A percentile compares a stretch with the other conserved stretches of the same genome.
These are phyloP conservation scores for Herpetomonas samuelpessoai DNA, from an alignment of 208 protist species.

Conservation along the genomic window DNA sequence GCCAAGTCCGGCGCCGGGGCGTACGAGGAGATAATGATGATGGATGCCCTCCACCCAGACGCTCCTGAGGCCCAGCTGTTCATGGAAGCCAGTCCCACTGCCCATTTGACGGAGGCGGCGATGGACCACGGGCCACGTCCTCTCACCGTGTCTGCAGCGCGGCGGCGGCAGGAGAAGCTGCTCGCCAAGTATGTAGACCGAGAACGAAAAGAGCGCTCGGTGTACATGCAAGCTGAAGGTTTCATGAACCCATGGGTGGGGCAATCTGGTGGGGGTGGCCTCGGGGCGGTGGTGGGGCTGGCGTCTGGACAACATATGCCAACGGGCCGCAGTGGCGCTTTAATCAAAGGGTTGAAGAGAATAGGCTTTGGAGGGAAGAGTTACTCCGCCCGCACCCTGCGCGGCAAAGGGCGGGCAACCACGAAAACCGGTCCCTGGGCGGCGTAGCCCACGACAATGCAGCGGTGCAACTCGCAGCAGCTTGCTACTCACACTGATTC, in stretches of 20 bases:
- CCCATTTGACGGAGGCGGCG: constrained; percentile 37
- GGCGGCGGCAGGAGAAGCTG: constrained; percentile 41
- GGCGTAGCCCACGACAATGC: constrained; percentile 22
- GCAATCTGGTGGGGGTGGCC: constrained; percentile 22
- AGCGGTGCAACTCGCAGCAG: too few relatives aligned
- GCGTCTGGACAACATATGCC: constrained; percentile 6
- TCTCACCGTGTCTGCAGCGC: constrained; percentile 35
- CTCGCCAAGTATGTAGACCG: constrained; percentile 69
- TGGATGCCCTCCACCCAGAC: constrained; percentile 24
- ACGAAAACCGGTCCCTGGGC: constrained; percentile 85
- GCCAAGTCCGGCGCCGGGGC: constrained; percentile 51
- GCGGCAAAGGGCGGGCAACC: constrained; percentile 66
- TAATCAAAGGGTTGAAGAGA: constrained; percentile 71
- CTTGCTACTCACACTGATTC: too few relatives aligned
- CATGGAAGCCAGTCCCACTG: constrained; percentile 22
- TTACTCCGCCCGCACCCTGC: constrained; percentile 75
- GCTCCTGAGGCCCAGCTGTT: constrained; percentile 30
- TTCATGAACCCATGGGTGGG: constrained; percentile 90
- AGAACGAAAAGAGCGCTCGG: constrained; percentile 63
- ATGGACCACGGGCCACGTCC: constrained; percentile 12
- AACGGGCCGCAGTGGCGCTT: constrained; percentile 27
- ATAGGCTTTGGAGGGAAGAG: constrained; percentile 84
- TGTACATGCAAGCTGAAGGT: constrained; percentile 85
- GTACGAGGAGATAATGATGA: constrained; percentile 64
- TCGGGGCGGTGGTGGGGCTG: constrained; percentile 41